Conservation (phyloP, 2,329 filamentous ascomycete genomes). For the Aspergillus sp. region DNA sequence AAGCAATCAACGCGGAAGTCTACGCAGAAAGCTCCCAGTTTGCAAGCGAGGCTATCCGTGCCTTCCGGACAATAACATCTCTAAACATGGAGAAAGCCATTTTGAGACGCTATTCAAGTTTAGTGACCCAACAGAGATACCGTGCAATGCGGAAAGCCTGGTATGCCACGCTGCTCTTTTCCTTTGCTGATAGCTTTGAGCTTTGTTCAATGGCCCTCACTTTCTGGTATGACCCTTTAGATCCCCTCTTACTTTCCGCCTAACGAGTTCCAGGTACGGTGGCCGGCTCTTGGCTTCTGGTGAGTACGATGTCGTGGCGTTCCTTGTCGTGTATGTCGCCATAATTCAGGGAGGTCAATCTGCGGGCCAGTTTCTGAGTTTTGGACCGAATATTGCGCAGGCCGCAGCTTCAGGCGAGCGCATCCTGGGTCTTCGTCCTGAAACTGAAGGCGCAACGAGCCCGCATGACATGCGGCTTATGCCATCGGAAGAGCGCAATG, state of each 20-base stretch:
- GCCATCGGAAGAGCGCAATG: neutral
- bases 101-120: slow-evolving; percentile 56
- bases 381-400: neutral
- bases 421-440: slow-evolving; percentile 25
- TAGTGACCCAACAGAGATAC: slow-evolving; percentile 59
- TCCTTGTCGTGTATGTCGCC: slow-evolving; percentile 64
- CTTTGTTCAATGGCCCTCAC: slow-evolving; percentile 53
- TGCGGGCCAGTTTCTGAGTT: slow-evolving; percentile 64
- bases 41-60: slow-evolving; percentile 70
- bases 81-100: slow-evolving; percentile 70
- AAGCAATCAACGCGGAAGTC: slow-evolving; percentile 65
- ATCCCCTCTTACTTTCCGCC: neutral
- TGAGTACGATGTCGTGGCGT: slow-evolving; percentile 50
- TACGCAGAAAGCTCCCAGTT: slow-evolving; percentile 74
- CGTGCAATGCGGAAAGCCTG: slow-evolving; percentile 61
- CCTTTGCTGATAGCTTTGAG: slow-evolving; percentile 56
- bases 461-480: slow-evolving; percentile 7
- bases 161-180: slow-evolving; percentile 61
- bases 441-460: slow-evolving; percentile 26
- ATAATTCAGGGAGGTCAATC: slow-evolving; percentile 67
- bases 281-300: slow-evolving; percentile 57
- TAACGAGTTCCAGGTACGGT: slow-evolving; percentile 55
- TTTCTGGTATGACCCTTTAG: slow-evolving; percentile 49
- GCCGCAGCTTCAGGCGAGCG: slow-evolving; percentile 35
- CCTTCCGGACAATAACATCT: slow-evolving; percentile 69